Evolutionary conservation across 768 basidiomycete species (phyloP).

Genomic region (Lentinula detonsa): DNA sequence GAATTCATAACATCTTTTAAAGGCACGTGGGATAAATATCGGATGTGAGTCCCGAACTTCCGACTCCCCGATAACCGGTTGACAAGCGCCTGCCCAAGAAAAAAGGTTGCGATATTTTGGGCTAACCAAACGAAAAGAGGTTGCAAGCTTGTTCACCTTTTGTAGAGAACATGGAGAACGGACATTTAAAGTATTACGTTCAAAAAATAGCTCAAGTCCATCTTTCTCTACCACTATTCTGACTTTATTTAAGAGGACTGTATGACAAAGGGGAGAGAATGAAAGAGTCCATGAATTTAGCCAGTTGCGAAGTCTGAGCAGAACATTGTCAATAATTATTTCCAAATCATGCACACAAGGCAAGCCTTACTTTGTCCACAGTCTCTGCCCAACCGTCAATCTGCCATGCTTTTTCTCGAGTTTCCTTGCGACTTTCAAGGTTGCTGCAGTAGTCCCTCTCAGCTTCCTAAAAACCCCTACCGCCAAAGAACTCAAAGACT

Average conservation of each 20-base stretch:
- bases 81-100: not conserved
- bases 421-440: slow-evolving; percentile 76
- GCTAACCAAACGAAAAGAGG: no score
- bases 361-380: slow-evolving; percentile 65
- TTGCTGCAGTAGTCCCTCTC: slow-evolving; percentile 33
- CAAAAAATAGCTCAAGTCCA: not conserved
- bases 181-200: not conserved
- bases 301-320: slow-evolving; percentile 79
- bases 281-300: slow-evolving; percentile 81
- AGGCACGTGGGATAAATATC: not conserved
- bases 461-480: not conserved
- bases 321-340: not conserved
- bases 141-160: no score
- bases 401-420: slow-evolving; percentile 88
- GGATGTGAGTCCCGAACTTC: not conserved
- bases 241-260: slow-evolving; percentile 72
- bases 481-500: slow-evolving; percentile 21
- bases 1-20: not conserved
- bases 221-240: not conserved
- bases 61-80: not conserved
- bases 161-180: no score
- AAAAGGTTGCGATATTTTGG: no score
- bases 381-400: slow-evolving; percentile 95
- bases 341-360: no score
- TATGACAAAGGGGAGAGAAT: slow-evolving; percentile 77